These are phyloP conservation scores for Paramecium pentaurelia DNA, from an alignment of 73 alveolate genomes.

Conservation along the genomic window DNA sequence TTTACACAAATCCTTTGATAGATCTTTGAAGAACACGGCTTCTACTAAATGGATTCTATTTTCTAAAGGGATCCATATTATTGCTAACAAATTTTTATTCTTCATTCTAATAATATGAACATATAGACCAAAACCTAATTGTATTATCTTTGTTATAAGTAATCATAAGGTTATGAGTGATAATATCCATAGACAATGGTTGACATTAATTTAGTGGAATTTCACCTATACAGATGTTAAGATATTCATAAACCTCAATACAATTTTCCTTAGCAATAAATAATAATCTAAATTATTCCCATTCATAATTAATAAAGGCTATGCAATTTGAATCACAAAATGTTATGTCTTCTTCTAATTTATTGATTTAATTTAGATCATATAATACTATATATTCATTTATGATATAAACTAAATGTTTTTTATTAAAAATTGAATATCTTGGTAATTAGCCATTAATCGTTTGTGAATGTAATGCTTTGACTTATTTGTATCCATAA, in stretches of 20 bases:
- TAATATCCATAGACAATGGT: background rate
- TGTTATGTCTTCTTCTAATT: background rate
- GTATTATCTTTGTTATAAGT: background rate
- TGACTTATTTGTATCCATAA: background rate
- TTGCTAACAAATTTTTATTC: too few species aligned
- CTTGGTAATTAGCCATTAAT: background rate
- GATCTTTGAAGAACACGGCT: background rate
- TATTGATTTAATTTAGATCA: background rate
- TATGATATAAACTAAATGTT: background rate
- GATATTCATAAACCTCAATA: background rate
- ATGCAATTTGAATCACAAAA: background rate
- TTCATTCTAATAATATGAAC: background rate
- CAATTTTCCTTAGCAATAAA: background rate
- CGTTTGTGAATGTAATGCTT: background rate
- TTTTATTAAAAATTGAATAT: background rate
- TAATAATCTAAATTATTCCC: background rate
- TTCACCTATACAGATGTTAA: background rate
- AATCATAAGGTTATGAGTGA: background rate
- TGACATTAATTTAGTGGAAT: background rate
- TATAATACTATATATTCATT: background rate
- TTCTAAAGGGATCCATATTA: too few species aligned
- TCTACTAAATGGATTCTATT: background rate
- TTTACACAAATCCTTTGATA: background rate
- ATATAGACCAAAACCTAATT: background rate
- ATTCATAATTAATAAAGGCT: background rate